These are phyloP conservation scores for Cercospora brassicicola DNA, from an alignment of 2,329 filamentous ascomycete genomes.

Conservation along the genomic window DNA sequence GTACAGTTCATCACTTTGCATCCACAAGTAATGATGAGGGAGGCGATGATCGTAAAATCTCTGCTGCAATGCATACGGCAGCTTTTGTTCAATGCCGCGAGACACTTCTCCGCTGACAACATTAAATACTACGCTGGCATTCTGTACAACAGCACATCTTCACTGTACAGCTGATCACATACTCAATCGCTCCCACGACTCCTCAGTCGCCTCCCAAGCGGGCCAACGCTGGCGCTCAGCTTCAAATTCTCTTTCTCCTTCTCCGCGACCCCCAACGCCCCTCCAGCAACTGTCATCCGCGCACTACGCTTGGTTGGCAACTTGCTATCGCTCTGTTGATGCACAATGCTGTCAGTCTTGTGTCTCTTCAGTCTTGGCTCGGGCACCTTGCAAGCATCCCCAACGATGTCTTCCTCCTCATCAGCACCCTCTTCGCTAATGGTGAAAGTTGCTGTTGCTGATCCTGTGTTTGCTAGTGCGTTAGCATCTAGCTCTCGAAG, in stretches of 20 bases:
- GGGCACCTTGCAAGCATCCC: slow-evolving; percentile 29
- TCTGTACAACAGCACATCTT: background rate
- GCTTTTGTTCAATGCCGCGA: background rate
- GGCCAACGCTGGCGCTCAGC: slow-evolving; percentile 43
- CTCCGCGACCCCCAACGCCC: slow-evolving; percentile 24
- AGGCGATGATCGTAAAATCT: background rate
- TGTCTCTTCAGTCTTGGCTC: slow-evolving; percentile 48
- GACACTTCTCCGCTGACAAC: background rate
- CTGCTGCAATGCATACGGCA: background rate
- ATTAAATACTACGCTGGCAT: background rate
- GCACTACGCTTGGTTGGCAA: slow-evolving; percentile 45
- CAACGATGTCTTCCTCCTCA: slow-evolving; percentile 3
- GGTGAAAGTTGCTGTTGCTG: slow-evolving; percentile 27
- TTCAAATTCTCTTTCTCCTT: slow-evolving; percentile 44
- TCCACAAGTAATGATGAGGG: background rate
- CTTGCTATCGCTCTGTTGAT: slow-evolving; percentile 40
- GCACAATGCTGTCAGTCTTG: slow-evolving; percentile 37
- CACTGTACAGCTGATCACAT: background rate
- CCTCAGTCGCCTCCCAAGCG: slow-evolving; percentile 49
- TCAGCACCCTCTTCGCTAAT: slow-evolving; percentile 36
- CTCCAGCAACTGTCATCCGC: slow-evolving; percentile 46
- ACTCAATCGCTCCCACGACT: slow-evolving; percentile 27
- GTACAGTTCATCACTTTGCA: background rate
- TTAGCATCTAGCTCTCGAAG: slow-evolving; percentile 54
- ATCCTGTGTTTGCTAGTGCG: slow-evolving; percentile 33